Percentiles rank a stretch among this genome's conserved stretches.
Conservation (phyloP, 805 yeast species). For the Ogataea angusta region DNA sequence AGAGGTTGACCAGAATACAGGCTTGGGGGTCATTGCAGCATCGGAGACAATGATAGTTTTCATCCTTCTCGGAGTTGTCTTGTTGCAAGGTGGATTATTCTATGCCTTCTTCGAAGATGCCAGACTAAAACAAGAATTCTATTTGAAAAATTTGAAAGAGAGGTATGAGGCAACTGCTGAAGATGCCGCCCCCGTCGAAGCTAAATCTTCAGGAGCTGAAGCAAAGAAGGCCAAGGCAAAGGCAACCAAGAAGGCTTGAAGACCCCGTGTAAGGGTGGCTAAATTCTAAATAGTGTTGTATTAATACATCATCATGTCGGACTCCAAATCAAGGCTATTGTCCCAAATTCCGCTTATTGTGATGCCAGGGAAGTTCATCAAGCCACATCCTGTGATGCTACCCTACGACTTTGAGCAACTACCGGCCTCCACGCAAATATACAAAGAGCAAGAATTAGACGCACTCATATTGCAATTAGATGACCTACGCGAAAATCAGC, state of each 20-base stretch:
- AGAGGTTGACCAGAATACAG: constrained; percentile 82
- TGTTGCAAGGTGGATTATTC: constrained; percentile 85
- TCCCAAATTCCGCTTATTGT: constrained; percentile 30
- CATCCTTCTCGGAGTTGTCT: constrained; percentile 71
- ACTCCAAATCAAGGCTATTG: constrained; percentile 17
- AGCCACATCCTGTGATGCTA: constrained; percentile 24
- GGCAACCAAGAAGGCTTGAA: constrained; percentile 20
- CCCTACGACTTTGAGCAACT: constrained; percentile 25
- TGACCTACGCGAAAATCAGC: constrained; percentile 6
- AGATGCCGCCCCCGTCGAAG: constrained; percentile 3
- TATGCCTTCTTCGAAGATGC: constrained; percentile 51
- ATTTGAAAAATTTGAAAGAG: constrained; percentile 26
- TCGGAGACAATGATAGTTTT: constrained; percentile 73
- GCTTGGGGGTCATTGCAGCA: constrained; percentile 89
- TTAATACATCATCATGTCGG: constrained; percentile 4
- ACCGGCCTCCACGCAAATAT: constrained; percentile 11
- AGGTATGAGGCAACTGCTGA: constrained; percentile 15
- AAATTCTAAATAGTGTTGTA: not conserved
- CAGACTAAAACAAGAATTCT: constrained; percentile 25
- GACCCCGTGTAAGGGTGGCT: not conserved
- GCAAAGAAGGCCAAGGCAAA: constrained; percentile 21
- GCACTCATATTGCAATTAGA: constrained; percentile 5
- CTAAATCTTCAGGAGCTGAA: constrained; percentile 20
- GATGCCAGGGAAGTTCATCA: constrained; percentile 24
- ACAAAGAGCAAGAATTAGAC: constrained; percentile 5